Percentiles rank a stretch among this genome's conserved stretches.
Evolutionary conservation across 148 eudicot species (phyloP).

Genomic region (Selenicereus undatus): DNA sequence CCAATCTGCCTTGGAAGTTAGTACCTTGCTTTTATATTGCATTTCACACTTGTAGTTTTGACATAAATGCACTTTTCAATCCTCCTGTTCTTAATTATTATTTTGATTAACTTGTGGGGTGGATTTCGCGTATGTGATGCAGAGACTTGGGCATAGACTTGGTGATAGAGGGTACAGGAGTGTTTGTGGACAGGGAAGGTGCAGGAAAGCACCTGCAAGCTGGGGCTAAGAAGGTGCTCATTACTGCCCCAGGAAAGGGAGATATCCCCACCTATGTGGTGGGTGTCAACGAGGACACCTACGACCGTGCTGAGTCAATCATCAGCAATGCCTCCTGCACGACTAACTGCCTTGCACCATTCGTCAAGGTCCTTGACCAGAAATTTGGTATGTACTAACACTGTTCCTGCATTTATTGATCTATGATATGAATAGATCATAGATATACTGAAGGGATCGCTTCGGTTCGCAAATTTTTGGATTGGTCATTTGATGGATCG

Average conservation of each 20-base stretch:
- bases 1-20: constrained; percentile 89
- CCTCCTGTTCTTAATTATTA: background rate
- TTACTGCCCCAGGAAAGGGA: constrained; percentile 1
- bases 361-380: constrained; percentile 93
- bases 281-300: constrained; percentile 19
- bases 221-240: constrained; percentile 3
- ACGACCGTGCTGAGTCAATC: background rate
- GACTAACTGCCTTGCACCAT: constrained; percentile 98
- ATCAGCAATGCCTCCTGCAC: constrained; percentile 61
- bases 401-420: constrained; percentile 37
- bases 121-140: constrained; percentile 8
- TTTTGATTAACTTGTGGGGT: background rate
- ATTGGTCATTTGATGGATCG: too few species aligned
- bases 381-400: constrained; percentile 26
- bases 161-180: constrained; percentile 98
- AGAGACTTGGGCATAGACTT: constrained; percentile 82
- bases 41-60: background rate
- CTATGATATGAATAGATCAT: background rate
- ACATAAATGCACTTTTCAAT: background rate
- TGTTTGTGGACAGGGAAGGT: constrained; percentile 96
- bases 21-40: background rate
- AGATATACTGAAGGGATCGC: too few species aligned
- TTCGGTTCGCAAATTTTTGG: too few species aligned
- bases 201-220: constrained; percentile 28
- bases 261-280: constrained; percentile 77